phyloP scores from a whole-genome alignment of 441 rosid species.

The Brassica balearica region DNA sequence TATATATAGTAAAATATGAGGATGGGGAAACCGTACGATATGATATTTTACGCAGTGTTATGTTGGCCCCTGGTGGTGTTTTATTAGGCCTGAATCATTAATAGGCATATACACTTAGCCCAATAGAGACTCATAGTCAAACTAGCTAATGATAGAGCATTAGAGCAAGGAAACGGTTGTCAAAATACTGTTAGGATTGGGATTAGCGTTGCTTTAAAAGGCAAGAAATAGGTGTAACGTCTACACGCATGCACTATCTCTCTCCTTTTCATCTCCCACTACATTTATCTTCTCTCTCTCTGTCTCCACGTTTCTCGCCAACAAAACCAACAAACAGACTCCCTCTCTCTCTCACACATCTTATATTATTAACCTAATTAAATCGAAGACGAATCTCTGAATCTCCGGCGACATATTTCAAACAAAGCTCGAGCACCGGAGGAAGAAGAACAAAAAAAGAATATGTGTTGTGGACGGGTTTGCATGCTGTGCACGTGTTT shows the following conservation, averaged over 20 bases:
- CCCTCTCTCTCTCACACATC: slow-evolving; percentile 3
- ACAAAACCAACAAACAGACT: slow-evolving; percentile 29
- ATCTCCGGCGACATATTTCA: slow-evolving; percentile 33
- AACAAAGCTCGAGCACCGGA: neutral
- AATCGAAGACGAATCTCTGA: slow-evolving; percentile 29
- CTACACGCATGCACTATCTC: neutral
- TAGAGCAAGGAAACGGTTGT: slow-evolving; percentile 18
- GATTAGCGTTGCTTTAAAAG: slow-evolving; percentile 42
- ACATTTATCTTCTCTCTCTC: slow-evolving; percentile 20
- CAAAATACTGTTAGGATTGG: neutral
- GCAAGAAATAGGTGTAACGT: slow-evolving; percentile 39
- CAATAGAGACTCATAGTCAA: neutral
- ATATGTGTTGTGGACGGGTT: slow-evolving; percentile 76
- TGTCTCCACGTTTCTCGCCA: slow-evolving; percentile 38
- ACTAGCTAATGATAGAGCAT: neutral
- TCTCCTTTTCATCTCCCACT: slow-evolving; percentile 35
- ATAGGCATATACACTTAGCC: neutral
- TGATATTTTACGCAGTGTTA: too few relatives aligned
- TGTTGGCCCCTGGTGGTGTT: too few relatives aligned
- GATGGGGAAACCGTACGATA: too few relatives aligned
- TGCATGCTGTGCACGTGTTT: slow-evolving; percentile 77
- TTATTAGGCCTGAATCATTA: neutral
- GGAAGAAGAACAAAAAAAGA: neutral
- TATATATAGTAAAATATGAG: too few relatives aligned
- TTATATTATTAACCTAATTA: neutral